These are phyloP conservation scores for Pilatotrama ljubarskyi DNA, from an alignment of 768 basidiomycete species.

Conservation along the genomic window DNA sequence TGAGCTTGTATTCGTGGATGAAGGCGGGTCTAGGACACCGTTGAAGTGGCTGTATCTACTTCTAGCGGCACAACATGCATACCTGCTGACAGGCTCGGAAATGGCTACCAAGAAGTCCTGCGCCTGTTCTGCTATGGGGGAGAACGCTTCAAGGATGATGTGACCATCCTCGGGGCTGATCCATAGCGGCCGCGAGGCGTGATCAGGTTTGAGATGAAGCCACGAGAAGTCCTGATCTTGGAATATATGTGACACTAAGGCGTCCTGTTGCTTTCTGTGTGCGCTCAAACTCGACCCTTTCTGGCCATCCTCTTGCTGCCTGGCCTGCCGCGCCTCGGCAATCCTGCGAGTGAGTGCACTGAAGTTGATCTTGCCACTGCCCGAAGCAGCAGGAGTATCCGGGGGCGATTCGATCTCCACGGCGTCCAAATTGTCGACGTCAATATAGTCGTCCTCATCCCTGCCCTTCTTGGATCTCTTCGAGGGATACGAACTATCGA, in stretches of 20 bases:
- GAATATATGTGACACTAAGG: conserved; percentile 79
- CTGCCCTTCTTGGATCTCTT: conserved; percentile 46
- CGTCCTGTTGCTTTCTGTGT: conserved; percentile 74
- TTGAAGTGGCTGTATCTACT: conserved; percentile 34
- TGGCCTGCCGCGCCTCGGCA: conserved; percentile 53
- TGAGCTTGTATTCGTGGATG: conserved; percentile 99
- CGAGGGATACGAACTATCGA: conserved; percentile 31
- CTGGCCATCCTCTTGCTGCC: conserved; percentile 41
- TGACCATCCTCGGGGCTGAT: conserved; percentile 90
- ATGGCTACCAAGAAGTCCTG: conserved; percentile 99
- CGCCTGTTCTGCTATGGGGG: conserved; percentile 95
- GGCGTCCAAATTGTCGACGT: conserved; percentile 53
- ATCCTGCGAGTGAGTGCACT: conserved; percentile 80
- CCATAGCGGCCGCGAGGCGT: conserved; percentile 91
- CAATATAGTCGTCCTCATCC: conserved; percentile 58
- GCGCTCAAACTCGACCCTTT: conserved; percentile 56
- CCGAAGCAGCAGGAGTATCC: conserved; percentile 54
- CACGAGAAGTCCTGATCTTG: conserved; percentile 84
- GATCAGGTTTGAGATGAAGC: conserved; percentile 87
- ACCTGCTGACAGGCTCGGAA: conserved; percentile 98
- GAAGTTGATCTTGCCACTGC: conserved; percentile 82
- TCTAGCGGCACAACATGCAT: conserved; percentile 36
- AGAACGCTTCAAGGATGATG: conserved; percentile 97
- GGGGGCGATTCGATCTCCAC: conserved; percentile 29
- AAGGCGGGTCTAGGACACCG: conserved; percentile 75